Conservation (phyloP, 148 eudicot genomes). For the Cornus suecica region DNA sequence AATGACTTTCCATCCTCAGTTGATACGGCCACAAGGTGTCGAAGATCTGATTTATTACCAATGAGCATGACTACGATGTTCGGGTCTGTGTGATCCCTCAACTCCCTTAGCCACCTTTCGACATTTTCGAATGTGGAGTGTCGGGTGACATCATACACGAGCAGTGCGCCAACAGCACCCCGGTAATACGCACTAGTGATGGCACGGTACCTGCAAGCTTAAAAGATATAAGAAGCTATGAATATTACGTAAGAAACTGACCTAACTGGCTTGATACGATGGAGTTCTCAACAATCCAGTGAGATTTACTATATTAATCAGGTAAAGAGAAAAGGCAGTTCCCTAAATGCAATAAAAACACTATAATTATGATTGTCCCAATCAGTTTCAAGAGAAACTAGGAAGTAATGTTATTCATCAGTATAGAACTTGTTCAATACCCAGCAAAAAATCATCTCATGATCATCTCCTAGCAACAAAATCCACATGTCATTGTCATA, state of each 20-base stretch:
- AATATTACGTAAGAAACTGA: not conserved
- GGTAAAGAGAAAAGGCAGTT: not conserved
- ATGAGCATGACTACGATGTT: slow-evolving; percentile 71
- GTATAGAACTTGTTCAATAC: not conserved
- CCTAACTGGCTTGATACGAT: not conserved
- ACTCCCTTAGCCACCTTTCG: slow-evolving; percentile 63
- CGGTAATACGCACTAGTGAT: slow-evolving; percentile 41
- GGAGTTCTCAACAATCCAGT: not conserved
- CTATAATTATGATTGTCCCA: not conserved
- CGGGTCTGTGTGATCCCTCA: slow-evolving; percentile 71
- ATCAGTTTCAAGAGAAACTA: too few species aligned
- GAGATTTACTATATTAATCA: not conserved
- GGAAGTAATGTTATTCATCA: not conserved
- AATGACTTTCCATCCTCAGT: slow-evolving; percentile 56
- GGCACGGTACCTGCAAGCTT: slow-evolving; percentile 29
- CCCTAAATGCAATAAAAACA: not conserved
- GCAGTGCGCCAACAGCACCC: slow-evolving; percentile 41
- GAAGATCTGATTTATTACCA: slow-evolving; percentile 70
- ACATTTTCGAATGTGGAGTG: slow-evolving; percentile 32
- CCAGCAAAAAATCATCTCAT: not conserved
- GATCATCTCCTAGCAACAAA: not conserved
- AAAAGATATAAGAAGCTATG: too few species aligned
- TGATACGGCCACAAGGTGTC: slow-evolving; percentile 68
- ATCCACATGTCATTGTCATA: not conserved
- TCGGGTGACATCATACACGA: slow-evolving; percentile 37